Base-by-base conservation (phyloP, 2,329 filamentous ascomycete genomes). In the Venturia carpophila region DNA sequence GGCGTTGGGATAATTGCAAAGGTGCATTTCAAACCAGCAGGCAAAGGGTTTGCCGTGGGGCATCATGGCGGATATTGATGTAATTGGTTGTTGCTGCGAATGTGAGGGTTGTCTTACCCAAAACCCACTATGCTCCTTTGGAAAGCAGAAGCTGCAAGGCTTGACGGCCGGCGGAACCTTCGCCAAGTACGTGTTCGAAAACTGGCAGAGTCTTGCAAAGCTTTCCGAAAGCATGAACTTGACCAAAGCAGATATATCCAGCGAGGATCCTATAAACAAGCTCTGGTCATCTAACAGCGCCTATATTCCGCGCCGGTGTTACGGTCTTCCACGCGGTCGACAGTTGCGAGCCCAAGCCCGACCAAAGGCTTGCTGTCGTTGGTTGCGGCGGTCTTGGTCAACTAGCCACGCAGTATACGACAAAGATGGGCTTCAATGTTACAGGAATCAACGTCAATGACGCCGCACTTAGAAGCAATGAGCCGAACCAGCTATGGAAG, bases 301-400 rank as follows among this genome's bases (percentile, higher is more conserved):
- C 79, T 19, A 68, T 83, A 5, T 80, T 83, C 68, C 82, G 81
- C 67, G 80, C 81, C 0, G 80, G 80, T 1, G 77, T 82, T 62
- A 82, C 80, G n/a, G n/a, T n/a, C n/a, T 71, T 70, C 55, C 71
- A 75, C 66, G 70, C 71, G 0, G 71, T 75, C 1, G 71, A 75
- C 34, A 70, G 68, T 47, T 74, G 73, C 62, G 72, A 73, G 60
- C 64, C 74, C 24, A 71, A 73, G 60, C 56, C 65, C 1, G 75
- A 73, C 0, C 68, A 76, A 56, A 77, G 74, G 72, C 72, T 81
- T 39, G 79, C 72, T n/a, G 74, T 80, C 34, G 72, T 80, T 49
- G 78, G 78, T 11, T 64, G 60, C 65, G 79, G 79, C 21, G 78
- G 78, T 13, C 71, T 80, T 19, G 79, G 79, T 9, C 78, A 80